phyloP scores from a whole-genome alignment of 208 protist genomes.

The Angomonas ambiguus region DNA sequence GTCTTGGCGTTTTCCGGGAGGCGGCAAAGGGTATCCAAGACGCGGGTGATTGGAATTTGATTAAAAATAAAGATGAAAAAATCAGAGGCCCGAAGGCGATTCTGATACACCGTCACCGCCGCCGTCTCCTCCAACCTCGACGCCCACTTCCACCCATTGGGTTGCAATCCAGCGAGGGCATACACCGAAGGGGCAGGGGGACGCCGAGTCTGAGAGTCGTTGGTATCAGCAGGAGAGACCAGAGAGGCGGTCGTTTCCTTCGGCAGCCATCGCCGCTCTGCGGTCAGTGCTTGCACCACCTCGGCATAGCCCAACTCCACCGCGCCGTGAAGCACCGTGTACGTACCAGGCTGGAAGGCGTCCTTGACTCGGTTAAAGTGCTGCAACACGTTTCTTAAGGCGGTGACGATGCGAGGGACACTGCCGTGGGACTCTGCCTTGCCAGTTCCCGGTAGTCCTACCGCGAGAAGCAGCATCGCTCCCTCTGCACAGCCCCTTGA shows the following conservation, averaged over 20 bases:
- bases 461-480: conserved; percentile 44
- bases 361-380: neutral
- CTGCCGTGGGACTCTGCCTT: conserved; percentile 11
- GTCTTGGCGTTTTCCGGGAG: conserved; percentile 29
- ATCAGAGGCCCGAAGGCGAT: conserved; percentile 16
- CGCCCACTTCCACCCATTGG: neutral
- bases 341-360: conserved; percentile 7
- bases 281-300: conserved; percentile 29
- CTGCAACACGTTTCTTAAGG: conserved; percentile 9
- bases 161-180: conserved; percentile 31
- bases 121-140: conserved; percentile 9
- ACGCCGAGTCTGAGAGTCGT: conserved; percentile 8
- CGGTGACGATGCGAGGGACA: conserved; percentile 1
- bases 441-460: conserved; percentile 40
- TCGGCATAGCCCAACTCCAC: conserved; percentile 41
- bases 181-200: conserved; percentile 36
- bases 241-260: neutral
- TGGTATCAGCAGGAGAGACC: neutral
- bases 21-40: conserved; percentile 35
- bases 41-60: conserved; percentile 33
- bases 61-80: conserved; percentile 38
- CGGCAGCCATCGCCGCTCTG: conserved; percentile 26
- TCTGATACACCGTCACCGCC: neutral
- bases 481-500: conserved; percentile 35
- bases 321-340: conserved; percentile 71